Percentiles rank a stretch among this genome's conserved stretches.
phyloP scores from a whole-genome alignment of 306 rosid species.

The Inga leiocalycina region DNA sequence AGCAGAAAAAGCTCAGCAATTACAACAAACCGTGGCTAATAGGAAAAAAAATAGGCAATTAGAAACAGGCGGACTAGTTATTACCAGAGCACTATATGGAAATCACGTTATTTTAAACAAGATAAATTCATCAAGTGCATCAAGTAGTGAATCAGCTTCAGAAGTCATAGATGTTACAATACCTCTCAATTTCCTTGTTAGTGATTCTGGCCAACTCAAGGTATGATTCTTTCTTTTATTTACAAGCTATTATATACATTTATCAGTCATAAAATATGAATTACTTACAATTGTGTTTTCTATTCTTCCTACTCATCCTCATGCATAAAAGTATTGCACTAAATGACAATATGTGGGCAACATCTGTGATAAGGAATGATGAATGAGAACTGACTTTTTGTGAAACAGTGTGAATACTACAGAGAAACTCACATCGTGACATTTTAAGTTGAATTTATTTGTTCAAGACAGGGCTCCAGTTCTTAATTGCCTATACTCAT shows the following conservation, averaged over 20 bases:
- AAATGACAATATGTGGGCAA: constrained; percentile 13
- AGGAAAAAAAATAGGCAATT: constrained; percentile 81
- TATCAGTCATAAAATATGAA: neutral
- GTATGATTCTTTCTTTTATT: constrained; percentile 38
- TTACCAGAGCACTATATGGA: constrained; percentile 79
- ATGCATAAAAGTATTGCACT: constrained; percentile 9
- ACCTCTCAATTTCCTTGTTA: constrained; percentile 88
- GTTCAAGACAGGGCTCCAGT: neutral
- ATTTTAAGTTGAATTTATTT: constrained; percentile 4
- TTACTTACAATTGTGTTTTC: constrained; percentile 1
- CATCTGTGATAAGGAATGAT: constrained; percentile 9
- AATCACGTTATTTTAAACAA: constrained; percentile 53
- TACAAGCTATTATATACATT: constrained; percentile 3
- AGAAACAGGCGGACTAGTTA: constrained; percentile 76
- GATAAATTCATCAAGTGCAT: constrained; percentile 48
- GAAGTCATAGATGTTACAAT: constrained; percentile 76
- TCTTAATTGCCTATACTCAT: neutral
- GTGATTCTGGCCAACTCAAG: constrained; percentile 88
- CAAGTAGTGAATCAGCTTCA: constrained; percentile 53
- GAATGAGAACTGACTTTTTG: neutral
- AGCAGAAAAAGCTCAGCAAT: constrained; percentile 89
- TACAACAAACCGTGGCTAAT: constrained; percentile 77
- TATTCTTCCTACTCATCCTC: constrained; percentile 6
- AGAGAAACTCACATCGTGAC: neutral
- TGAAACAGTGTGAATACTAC: constrained; percentile 1